Base-by-base conservation (phyloP, 2,329 filamentous ascomycete species). In the Acrocalymma vagum region DNA sequence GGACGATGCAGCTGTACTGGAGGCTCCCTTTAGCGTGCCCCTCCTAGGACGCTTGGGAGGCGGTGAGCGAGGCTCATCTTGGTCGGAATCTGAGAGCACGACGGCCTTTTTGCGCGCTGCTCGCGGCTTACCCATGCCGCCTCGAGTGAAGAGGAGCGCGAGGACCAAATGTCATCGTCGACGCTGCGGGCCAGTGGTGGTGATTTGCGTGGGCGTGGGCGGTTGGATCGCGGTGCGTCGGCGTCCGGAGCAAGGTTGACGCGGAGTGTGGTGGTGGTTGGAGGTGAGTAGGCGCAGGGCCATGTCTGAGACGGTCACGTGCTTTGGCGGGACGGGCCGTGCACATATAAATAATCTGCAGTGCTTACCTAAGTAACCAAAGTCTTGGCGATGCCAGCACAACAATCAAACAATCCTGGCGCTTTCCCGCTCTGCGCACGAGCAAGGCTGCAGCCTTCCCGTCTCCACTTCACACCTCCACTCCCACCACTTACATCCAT, bases 51-150 rank as follows among this genome's bases (percentile, higher is more conserved):
- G 58, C 51, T 56, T 60, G 21, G 53, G 58, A 53, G 65, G 61
- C 58, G 63, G 58, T 61, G 60, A 53, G 48, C 37, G 34, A 33
- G 42, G 47, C 20, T 41, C 49, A 38, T 54, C 50, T 14, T 59
- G 53, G 33, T 71, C 68, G 36, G 58, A 52, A 38, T 67, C 64
- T 32, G 67, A 68, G 20, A 66, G 51, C 44, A 71, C 65, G 23
- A 67, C 45, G 38, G 65, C 64, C 59, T 66, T 60, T 54, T 65
- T 66, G 36, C 62, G 62, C 34, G 65, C 50, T 32, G 65, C 63
- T 42, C 67, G 65, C 60, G 63, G 63, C 61, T 63, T 66, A 42
- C 51, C 66, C 69, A 72, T 72, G 57, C 61, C 65, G 62, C 60
- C 53, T 56, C 55, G 33, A 55, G 17, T 48, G 46, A 33, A 42